Evolutionary conservation across 768 basidiomycete genomes (phyloP).

Genomic region (Baorangia bicolor): DNA sequence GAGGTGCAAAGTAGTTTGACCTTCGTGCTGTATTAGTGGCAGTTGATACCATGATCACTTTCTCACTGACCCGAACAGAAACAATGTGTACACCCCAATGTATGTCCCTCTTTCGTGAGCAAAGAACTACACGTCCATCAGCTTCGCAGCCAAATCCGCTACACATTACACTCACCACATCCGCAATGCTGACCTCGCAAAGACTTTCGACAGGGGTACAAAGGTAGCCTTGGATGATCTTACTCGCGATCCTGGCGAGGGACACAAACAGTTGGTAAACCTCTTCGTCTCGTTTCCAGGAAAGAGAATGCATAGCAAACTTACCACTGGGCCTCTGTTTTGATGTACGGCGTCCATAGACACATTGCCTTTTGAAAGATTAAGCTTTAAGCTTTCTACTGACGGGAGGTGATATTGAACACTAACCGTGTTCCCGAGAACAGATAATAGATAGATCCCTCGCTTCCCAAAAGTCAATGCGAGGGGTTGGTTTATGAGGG

Average conservation of each 20-base stretch:
- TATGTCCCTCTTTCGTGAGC: constrained; percentile 22
- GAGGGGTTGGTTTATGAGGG: constrained; percentile 19
- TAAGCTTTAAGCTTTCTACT: not conserved
- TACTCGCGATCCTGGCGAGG: constrained; percentile 15
- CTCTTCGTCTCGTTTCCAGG: not conserved
- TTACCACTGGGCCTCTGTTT: constrained; percentile 18
- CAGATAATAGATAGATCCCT: constrained; percentile 17
- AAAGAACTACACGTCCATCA: constrained; percentile 12
- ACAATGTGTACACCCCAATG: constrained; percentile 19
- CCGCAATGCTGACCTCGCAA: constrained; percentile 21
- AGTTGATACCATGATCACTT: not conserved
- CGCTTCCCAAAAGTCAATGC: constrained; percentile 22
- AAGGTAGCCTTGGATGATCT: constrained; percentile 20
- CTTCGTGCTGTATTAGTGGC: constrained; percentile 1
- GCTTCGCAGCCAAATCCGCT: not conserved
- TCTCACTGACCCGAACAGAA: constrained; percentile 17
- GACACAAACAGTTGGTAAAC: not conserved
- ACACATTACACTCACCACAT: constrained; percentile 6
- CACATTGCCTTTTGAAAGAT: constrained; percentile 14
- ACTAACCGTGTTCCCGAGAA: constrained; percentile 18
- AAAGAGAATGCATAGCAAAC: not conserved
- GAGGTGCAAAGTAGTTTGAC: constrained; percentile 22
- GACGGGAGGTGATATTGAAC: not conserved
- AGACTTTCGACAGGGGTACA: constrained; percentile 24
- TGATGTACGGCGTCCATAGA: constrained; percentile 20